phyloP scores from a whole-genome alignment of 1,139 yeast genomes.

The Sugiyamaella novakii region DNA sequence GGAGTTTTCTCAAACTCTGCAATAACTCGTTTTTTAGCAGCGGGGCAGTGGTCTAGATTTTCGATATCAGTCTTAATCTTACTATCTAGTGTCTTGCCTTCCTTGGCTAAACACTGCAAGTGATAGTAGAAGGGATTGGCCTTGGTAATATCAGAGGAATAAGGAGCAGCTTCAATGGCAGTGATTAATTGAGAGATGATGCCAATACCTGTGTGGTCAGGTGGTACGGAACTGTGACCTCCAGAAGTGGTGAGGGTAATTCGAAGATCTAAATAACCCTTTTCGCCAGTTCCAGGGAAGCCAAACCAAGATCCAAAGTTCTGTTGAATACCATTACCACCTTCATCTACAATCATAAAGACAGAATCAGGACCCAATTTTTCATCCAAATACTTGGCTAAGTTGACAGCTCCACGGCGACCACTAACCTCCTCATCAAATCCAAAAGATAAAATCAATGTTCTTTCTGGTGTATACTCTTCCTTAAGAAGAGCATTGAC shows the following conservation, averaged over 20 bases:
- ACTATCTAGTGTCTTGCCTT: conserved; percentile 23
- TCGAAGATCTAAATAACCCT: conserved; percentile 61
- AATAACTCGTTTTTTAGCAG: conserved; percentile 31
- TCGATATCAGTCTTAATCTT: conserved; percentile 29
- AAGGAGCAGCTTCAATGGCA: conserved; percentile 56
- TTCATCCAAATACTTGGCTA: conserved; percentile 50
- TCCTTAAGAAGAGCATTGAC: conserved; percentile 53
- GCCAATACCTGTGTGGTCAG: conserved; percentile 73
- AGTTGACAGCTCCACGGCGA: conserved; percentile 53
- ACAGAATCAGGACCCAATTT: conserved; percentile 60
- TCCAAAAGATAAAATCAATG: conserved; percentile 62
- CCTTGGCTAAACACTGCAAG: conserved; percentile 44
- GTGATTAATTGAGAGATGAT: conserved; percentile 57
- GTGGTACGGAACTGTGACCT: conserved; percentile 74
- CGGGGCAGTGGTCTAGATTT: conserved; percentile 21
- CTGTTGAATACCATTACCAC: conserved; percentile 45
- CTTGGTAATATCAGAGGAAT: conserved; percentile 47
- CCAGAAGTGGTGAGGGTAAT: conserved; percentile 61
- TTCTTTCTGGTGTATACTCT: conserved; percentile 57
- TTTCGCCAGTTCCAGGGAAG: conserved; percentile 65
- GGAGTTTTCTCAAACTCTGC: conserved; percentile 24
- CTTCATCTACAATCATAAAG: conserved; percentile 64
- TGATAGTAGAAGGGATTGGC: conserved; percentile 54
- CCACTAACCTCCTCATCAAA: conserved; percentile 76
- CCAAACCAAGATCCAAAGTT: conserved; percentile 50